A percentile compares a stretch with the other conserved stretches of the same genome.
Evolutionary conservation across 1,284 basidiomycete genomes (phyloP).

Genomic region (Trichosporon coremiiforme): DNA sequence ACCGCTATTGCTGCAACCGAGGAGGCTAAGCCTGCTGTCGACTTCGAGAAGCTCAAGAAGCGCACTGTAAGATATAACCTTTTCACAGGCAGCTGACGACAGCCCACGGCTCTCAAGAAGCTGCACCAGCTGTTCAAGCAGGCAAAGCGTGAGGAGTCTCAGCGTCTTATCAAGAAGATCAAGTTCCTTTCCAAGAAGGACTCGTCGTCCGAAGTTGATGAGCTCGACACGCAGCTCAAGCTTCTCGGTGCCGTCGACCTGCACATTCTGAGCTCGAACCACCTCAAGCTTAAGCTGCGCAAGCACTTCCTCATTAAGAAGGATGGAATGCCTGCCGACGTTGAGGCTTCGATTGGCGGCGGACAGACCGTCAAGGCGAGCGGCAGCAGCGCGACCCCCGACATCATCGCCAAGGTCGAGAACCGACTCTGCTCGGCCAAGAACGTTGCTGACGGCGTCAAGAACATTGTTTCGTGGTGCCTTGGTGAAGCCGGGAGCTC

Average conservation of each 20-base stretch:
- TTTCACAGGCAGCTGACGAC: slow-evolving; percentile 10
- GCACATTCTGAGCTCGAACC: slow-evolving; percentile 65
- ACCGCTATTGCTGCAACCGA: background rate
- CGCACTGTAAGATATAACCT: slow-evolving; percentile 42
- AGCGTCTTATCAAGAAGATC: slow-evolving; percentile 79
- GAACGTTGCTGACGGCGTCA: slow-evolving; percentile 66
- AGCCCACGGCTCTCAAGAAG: slow-evolving; percentile 54
- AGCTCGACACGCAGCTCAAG: slow-evolving; percentile 69
- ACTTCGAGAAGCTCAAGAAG: slow-evolving; percentile 39
- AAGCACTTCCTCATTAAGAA: slow-evolving; percentile 65
- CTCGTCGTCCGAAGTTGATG: slow-evolving; percentile 56
- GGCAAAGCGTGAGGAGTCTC: slow-evolving; percentile 77
- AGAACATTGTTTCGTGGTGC: slow-evolving; percentile 60
- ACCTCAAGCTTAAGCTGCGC: slow-evolving; percentile 69
- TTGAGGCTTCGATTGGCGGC: slow-evolving; percentile 38
- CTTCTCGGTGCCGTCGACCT: slow-evolving; percentile 69
- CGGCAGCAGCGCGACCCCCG: slow-evolving; percentile 55
- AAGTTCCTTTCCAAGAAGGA: slow-evolving; percentile 63
- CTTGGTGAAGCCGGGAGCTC: slow-evolving; percentile 50
- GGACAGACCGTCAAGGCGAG: slow-evolving; percentile 27
- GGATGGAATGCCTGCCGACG: slow-evolving; percentile 52
- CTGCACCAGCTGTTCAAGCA: slow-evolving; percentile 64
- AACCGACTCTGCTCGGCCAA: slow-evolving; percentile 76
- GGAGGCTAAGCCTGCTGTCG: slow-evolving; percentile 26
- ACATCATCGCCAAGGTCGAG: slow-evolving; percentile 65